phyloP scores from a whole-genome alignment of 768 basidiomycete genomes.

The Kwoniella sp. region DNA sequence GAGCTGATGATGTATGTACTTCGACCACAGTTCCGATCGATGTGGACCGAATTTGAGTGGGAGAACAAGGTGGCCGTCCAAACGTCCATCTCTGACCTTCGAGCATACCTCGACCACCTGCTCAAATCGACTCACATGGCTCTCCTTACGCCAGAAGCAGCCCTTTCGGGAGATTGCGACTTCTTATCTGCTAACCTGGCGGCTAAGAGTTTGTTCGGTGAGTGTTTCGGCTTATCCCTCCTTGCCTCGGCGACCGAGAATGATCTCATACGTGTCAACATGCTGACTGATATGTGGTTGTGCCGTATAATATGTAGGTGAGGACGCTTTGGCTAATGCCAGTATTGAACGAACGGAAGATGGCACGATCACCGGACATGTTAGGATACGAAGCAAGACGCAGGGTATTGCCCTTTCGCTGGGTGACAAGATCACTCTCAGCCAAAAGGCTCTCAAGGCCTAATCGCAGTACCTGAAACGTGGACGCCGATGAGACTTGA shows the following conservation, averaged over 20 bases:
- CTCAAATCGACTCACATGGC: conserved; percentile 98
- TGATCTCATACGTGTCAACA: no score
- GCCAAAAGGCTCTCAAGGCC: conserved; percentile 24
- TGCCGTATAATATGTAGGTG: conserved; percentile 61
- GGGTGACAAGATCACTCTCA: conserved; percentile 57
- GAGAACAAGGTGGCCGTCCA: conserved; percentile 90
- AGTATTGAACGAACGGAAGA: conserved; percentile 83
- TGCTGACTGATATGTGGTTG: not conserved
- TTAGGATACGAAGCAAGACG: conserved; percentile 94
- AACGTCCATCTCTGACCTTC: conserved; percentile 78
- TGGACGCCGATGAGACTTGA: no score
- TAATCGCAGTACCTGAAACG: no score
- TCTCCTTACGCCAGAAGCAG: conserved; percentile 84
- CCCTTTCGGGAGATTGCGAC: conserved; percentile 90
- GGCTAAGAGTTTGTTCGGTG: conserved; percentile 88
- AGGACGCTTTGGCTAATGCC: conserved; percentile 93
- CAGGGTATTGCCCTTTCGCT: conserved; percentile 94
- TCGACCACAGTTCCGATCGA: conserved; percentile 65
- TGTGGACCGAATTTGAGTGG: conserved; percentile 99
- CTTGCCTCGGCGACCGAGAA: no score
- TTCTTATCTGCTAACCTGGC: conserved; percentile 97
- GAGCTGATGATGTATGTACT: no score
- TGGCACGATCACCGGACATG: conserved; percentile 85
- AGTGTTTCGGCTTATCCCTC: conserved; percentile 54
- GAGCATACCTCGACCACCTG: conserved; percentile 87